Base-by-base conservation (phyloP, 345 rosid genomes). In the Anastatica hierochuntica region DNA sequence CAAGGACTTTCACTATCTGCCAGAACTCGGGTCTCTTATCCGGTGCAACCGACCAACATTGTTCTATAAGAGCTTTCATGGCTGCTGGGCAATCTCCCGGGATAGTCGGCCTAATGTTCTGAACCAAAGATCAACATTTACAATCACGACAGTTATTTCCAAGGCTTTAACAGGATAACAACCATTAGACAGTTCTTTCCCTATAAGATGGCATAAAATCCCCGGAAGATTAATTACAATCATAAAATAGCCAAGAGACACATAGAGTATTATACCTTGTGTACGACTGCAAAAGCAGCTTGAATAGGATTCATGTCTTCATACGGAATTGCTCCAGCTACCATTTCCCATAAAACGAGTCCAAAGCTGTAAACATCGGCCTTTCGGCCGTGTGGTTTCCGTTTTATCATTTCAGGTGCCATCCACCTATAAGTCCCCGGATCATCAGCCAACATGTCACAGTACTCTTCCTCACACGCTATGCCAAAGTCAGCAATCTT, bases 391-490 rank as follows among this genome's bases (percentile, higher is more conserved):
- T 85, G 80, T 10, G 95, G 59, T 75, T 85, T 88, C 53, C 76
- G 75, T 62, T 85, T 94, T 9, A 94, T 94, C 99, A 94, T 94
- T 71, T 94, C 99, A 40, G 99, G 99, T 53, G 99, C 99, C 99
- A 94, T 94, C 99, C 99, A 94, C 35, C 99, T 79, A 31, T 83
- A 94, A 13, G 99, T 94, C 24, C 99, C 99, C 1, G 95, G 99
- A 53, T 94, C 99, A 69, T 94, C 99, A 16, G 87, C 88, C 70
- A 83, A 56, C 34, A 64, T 59, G 64, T 88, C 97, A 68, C 94
- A 94, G 62, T 71, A 62, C 44, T 78, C 82, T 69, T 81, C 95
- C 58, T 89, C 95, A 55, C 99, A 88, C 3, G 97, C 99, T 67
- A 94, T 94, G 20, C 99, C 99, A 68, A 94, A 94, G 68, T 94